phyloP scores from a whole-genome alignment of 305 asterid species.

The Plantago lanceolata region DNA sequence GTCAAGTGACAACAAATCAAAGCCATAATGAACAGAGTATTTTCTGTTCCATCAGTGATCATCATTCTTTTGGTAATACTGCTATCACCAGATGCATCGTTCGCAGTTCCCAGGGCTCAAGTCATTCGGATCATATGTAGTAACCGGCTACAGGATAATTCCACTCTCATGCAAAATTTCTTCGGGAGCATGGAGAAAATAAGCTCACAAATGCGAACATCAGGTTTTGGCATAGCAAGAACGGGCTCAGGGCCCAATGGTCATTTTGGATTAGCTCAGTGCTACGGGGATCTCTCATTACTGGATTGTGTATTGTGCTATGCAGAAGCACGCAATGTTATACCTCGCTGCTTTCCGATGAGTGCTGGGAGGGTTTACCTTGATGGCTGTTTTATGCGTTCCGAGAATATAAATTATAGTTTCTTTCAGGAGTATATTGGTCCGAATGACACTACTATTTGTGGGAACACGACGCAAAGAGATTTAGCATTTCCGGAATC shows the following conservation, averaged over 20 bases:
- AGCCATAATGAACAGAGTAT: not conserved
- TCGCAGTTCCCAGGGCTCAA: not conserved
- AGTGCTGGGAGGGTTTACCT: slow-evolving; percentile 1
- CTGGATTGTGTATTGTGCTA: slow-evolving; percentile 1
- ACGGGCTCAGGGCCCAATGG: not conserved
- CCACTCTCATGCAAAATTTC: not conserved
- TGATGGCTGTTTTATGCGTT: slow-evolving; percentile 4
- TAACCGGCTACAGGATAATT: not conserved
- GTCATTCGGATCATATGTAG: not conserved
- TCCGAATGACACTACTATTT: not conserved
- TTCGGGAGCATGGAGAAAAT: not conserved
- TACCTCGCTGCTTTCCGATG: slow-evolving; percentile 5
- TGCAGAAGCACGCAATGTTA: slow-evolving; percentile 5
- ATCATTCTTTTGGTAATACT: not conserved
- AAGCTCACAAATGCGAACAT: not conserved
- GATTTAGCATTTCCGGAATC: not conserved
- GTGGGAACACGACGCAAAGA: slow-evolving; percentile 5
- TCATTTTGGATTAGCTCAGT: slow-evolving; percentile 7
- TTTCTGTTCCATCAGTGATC: not conserved
- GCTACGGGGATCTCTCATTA: slow-evolving; percentile 14
- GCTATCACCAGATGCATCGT: slow-evolving; percentile 5
- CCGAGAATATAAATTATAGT: slow-evolving; percentile 12
- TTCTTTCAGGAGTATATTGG: slow-evolving; percentile 1
- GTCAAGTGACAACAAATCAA: not conserved
- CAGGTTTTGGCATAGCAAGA: not conserved